phyloP scores from a whole-genome alignment of 352 stramenopile genomes.

The Pythium apleroticum region DNA sequence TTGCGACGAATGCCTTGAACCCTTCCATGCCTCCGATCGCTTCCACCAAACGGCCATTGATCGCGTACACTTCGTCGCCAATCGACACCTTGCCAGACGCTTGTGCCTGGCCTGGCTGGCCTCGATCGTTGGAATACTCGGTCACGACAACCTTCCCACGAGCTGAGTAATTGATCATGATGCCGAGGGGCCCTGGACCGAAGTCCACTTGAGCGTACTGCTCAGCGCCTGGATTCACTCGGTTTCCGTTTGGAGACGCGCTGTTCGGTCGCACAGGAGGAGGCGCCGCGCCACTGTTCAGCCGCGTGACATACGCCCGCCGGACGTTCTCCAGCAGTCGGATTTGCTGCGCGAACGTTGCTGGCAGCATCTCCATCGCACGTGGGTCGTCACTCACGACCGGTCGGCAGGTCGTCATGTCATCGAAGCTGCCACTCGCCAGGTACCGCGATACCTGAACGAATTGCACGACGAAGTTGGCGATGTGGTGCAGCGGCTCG shows the following conservation, averaged over 20 bases:
- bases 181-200: slow-evolving; percentile 60
- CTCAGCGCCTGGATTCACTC: slow-evolving; percentile 15
- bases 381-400: slow-evolving; percentile 38
- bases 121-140: slow-evolving; percentile 74
- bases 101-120: slow-evolving; percentile 71
- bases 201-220: slow-evolving; percentile 69
- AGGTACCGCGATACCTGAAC: slow-evolving; percentile 64
- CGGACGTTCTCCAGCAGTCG: slow-evolving; percentile 64
- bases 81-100: slow-evolving; percentile 67
- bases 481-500: slow-evolving; percentile 61
- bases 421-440: slow-evolving; percentile 53
- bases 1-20: slow-evolving; percentile 70
- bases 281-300: slow-evolving; percentile 4
- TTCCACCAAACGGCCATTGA: slow-evolving; percentile 65
- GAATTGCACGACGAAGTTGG: slow-evolving; percentile 80
- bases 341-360: slow-evolving; percentile 76
- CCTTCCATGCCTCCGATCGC: slow-evolving; percentile 74
- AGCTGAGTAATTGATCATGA: slow-evolving; percentile 84
- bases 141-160: slow-evolving; percentile 74
- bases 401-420: slow-evolving; percentile 56
- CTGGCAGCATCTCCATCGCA: slow-evolving; percentile 51
- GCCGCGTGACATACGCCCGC: slow-evolving; percentile 23
- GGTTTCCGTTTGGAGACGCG: neutral
- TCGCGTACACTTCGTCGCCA: slow-evolving; percentile 76
- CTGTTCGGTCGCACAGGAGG: neutral